Conservation (phyloP, 2,329 filamentous ascomycete genomes). For the Grosmannia clavigera region DNA sequence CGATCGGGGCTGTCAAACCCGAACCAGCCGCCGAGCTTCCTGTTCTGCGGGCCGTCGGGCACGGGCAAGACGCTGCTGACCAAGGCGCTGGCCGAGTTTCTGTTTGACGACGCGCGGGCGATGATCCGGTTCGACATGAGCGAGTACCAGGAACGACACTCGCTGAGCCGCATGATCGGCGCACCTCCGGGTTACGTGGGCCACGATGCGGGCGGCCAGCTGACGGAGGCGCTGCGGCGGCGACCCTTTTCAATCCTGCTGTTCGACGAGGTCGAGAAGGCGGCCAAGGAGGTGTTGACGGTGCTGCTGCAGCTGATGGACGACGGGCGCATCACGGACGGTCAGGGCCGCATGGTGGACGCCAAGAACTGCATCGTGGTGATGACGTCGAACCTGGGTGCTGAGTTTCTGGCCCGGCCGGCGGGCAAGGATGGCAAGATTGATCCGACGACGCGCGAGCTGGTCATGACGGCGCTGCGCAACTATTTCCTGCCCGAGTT, state of each 20-base stretch:
- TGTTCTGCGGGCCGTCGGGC: conserved; percentile 96
- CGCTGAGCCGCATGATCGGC: conserved; percentile 93
- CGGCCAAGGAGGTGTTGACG: conserved; percentile 92
- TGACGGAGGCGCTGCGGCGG: conserved; percentile 86
- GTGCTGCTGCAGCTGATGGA: conserved; percentile 99
- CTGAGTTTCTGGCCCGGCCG: conserved; percentile 79
- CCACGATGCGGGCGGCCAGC: conserved; percentile 87
- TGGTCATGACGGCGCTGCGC: conserved; percentile 82
- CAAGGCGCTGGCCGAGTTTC: conserved; percentile 92
- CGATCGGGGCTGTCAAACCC: conserved; percentile 90
- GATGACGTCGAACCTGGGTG: conserved; percentile 96
- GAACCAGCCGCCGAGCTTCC: conserved; percentile 93
- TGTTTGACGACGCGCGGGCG: conserved; percentile 91
- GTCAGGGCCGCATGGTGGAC: conserved; percentile 88
- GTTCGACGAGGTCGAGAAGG: conserved; percentile 98
- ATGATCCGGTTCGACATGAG: conserved; percentile 99
- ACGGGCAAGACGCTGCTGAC: conserved; percentile 96
- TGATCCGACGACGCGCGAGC: conserved; percentile 70
- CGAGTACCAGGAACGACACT: conserved; percentile 95
- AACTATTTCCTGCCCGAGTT: conserved; percentile 98
- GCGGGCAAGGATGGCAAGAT: conserved; percentile 71
- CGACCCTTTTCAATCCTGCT: conserved; percentile 95
- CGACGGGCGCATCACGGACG: conserved; percentile 94
- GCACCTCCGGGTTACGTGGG: conserved; percentile 95
- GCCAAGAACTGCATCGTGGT: conserved; percentile 98